Percentiles rank a stretch among this genome's conserved stretches.
Conservation (phyloP, 2,329 filamentous ascomycete species). For the Cylindrodendrum hubeiense region DNA sequence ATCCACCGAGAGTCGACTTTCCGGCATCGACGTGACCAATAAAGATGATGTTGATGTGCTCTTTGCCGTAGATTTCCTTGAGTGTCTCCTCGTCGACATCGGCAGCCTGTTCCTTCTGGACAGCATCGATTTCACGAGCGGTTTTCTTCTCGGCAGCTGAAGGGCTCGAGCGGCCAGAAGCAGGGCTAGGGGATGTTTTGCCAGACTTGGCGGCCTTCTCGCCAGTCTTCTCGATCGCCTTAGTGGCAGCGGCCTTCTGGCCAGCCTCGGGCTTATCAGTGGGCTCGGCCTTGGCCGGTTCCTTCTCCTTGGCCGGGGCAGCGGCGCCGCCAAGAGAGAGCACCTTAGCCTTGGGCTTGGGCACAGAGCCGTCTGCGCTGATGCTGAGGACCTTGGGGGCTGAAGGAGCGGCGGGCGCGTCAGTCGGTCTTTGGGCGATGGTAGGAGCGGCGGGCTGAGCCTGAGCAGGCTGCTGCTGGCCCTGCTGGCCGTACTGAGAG, state of each 20-base stretch:
- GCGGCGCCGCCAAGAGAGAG: slow-evolving; percentile 55
- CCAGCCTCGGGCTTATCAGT: slow-evolving; percentile 73
- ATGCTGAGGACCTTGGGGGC: slow-evolving; percentile 76
- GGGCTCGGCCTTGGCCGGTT: slow-evolving; percentile 63
- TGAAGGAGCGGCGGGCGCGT: slow-evolving; percentile 60
- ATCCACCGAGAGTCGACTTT: slow-evolving; percentile 95
- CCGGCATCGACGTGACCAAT: slow-evolving; percentile 98
- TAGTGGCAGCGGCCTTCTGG: slow-evolving; percentile 85
- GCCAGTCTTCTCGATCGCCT: slow-evolving; percentile 93
- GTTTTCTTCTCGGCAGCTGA: slow-evolving; percentile 69
- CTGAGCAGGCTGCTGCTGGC: slow-evolving; percentile 60
- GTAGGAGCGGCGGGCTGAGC: slow-evolving; percentile 49
- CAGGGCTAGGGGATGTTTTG: slow-evolving; percentile 81
- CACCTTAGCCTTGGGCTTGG: slow-evolving; percentile 65
- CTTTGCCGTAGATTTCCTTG: slow-evolving; percentile 97
- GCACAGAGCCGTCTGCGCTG: slow-evolving; percentile 67
- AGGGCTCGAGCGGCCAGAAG: slow-evolving; percentile 85
- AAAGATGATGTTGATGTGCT: slow-evolving; percentile 94
- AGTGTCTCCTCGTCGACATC: slow-evolving; percentile 80
- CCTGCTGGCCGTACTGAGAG: slow-evolving; percentile 62
- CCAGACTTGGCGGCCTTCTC: slow-evolving; percentile 72
- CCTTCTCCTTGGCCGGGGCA: slow-evolving; percentile 54
- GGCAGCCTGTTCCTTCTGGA: slow-evolving; percentile 84
- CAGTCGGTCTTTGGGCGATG: slow-evolving; percentile 41
- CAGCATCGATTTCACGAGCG: slow-evolving; percentile 80